These are phyloP conservation scores for Sorghum bicolor DNA, from an alignment of 176 grass and related monocot genomes.

Conservation along the genomic window Sorghum_bicolor_NCBIv3 NC_012870.2:27094001-27094500, in stretches of 20 bases:
- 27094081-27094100: no score
- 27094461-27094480: background rate
- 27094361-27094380: background rate
- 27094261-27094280: background rate
- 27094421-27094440: background rate
- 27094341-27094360: background rate
- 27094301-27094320: constrained; percentile 27
- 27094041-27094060: no score
- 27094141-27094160: no score
- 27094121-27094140: no score
- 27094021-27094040: no score
- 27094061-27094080: no score
- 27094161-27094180: no score
- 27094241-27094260: background rate
- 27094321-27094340: background rate
- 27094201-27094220: background rate
- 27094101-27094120: no score
- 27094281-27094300: background rate
- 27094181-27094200: no score
- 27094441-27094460: background rate
- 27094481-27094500: background rate
- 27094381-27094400: no score
- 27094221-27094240: background rate
- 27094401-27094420: background rate
- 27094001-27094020: no score